Conservation (phyloP, 352 stramenopile genomes). For the Globisporangium takayamanum region DNA sequence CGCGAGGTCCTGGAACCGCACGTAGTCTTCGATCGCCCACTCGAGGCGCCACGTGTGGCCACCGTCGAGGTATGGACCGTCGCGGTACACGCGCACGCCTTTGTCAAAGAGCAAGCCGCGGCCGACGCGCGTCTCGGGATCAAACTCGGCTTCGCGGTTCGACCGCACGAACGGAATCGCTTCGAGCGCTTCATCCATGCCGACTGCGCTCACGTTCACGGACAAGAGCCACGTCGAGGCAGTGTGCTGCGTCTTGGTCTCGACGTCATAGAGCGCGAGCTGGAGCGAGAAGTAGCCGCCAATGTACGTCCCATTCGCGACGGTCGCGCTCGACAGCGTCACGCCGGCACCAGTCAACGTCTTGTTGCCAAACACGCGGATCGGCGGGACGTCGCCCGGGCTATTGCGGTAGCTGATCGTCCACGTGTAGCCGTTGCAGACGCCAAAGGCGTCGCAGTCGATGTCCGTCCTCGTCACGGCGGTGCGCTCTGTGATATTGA, state of each 20-base stretch:
- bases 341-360: slow-evolving; percentile 27
- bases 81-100: slow-evolving; percentile 59
- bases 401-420: slow-evolving; percentile 57
- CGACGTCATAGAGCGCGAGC: slow-evolving; percentile 43
- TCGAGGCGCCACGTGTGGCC: slow-evolving; percentile 67
- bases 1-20: slow-evolving; percentile 59
- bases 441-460: slow-evolving; percentile 49
- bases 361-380: slow-evolving; percentile 31
- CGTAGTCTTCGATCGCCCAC: slow-evolving; percentile 69
- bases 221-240: slow-evolving; percentile 62
- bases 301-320: slow-evolving; percentile 74
- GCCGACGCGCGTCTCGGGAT: slow-evolving; percentile 40
- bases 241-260: slow-evolving; percentile 26
- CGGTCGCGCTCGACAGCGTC: slow-evolving; percentile 23
- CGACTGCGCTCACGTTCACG: slow-evolving; percentile 60
- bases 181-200: slow-evolving; percentile 72
- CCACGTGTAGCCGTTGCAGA: slow-evolving; percentile 71
- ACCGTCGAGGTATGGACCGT: slow-evolving; percentile 61
- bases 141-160: slow-evolving; percentile 56
- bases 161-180: slow-evolving; percentile 59
- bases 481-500: slow-evolving; percentile 35
- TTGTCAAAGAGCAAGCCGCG: slow-evolving; percentile 63
- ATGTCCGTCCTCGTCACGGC: slow-evolving; percentile 27
- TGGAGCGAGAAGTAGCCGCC: slow-evolving; percentile 48
- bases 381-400: slow-evolving; percentile 51